A percentile compares a stretch with the other conserved stretches of the same genome.
Evolutionary conservation across 805 yeast species (phyloP).

Genomic region (Wickerhamiella azyma): DNA sequence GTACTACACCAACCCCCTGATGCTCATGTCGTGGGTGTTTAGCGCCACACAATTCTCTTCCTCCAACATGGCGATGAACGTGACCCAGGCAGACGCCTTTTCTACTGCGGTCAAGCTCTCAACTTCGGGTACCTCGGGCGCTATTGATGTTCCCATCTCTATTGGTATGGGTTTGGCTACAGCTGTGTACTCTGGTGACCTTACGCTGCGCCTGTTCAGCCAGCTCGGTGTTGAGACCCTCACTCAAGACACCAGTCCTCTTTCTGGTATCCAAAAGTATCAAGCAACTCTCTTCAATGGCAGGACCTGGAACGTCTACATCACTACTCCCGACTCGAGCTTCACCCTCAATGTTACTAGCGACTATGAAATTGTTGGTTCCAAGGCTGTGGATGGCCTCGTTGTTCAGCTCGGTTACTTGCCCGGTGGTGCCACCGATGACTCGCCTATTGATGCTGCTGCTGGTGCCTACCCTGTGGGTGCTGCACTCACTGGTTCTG

Average conservation of each 20-base stretch:
- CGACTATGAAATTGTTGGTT: constrained; percentile 28
- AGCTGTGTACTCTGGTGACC: constrained; percentile 37
- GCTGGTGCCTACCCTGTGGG: constrained; percentile 55
- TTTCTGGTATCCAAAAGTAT: constrained; percentile 25
- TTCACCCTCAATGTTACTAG: constrained; percentile 27
- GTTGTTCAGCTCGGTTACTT: constrained; percentile 40
- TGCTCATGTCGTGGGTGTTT: constrained; percentile 38
- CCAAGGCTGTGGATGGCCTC: constrained; percentile 25
- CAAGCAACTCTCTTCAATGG: constrained; percentile 29
- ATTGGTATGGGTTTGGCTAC: constrained; percentile 80
- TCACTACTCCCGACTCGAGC: constrained; percentile 27
- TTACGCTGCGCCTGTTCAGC: constrained; percentile 35
- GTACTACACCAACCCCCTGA: constrained; percentile 42
- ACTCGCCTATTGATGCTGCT: constrained; percentile 39
- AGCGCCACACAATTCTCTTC: constrained; percentile 37
- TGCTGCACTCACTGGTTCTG: constrained; percentile 36
- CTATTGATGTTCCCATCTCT: constrained; percentile 44
- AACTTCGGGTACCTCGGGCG: constrained; percentile 21
- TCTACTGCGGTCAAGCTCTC: constrained; percentile 34
- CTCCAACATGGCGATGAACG: constrained; percentile 29
- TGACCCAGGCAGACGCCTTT: constrained; percentile 36
- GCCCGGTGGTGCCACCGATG: constrained; percentile 26
- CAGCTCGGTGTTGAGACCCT: constrained; percentile 34
- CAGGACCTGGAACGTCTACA: constrained; percentile 40
- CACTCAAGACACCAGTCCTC: constrained; percentile 24